Percentiles rank a stretch among this genome's conserved stretches.
Evolutionary conservation across 2,329 filamentous ascomycete genomes (phyloP).

Genomic region (Gaeumannomyces sp.): DNA sequence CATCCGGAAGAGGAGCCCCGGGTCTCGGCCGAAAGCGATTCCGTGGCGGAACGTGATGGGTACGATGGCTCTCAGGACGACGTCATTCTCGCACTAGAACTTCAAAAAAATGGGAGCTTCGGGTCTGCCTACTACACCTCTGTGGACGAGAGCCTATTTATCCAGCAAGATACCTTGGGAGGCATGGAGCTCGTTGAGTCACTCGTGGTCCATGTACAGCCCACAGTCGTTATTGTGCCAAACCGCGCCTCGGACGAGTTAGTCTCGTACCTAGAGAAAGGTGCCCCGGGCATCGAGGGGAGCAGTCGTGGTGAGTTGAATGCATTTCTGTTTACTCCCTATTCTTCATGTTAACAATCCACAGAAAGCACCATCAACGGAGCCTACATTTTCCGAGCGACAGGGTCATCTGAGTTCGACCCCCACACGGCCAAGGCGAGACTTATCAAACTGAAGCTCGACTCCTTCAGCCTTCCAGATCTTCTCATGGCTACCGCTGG

Average conservation of each 20-base stretch:
- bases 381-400: slow-evolving; percentile 53
- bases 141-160: slow-evolving; percentile 60
- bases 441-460: slow-evolving; percentile 52
- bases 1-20: background rate
- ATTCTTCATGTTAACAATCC: background rate
- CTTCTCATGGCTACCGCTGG: slow-evolving; percentile 49
- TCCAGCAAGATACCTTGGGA: slow-evolving; percentile 71
- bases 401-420: slow-evolving; percentile 67
- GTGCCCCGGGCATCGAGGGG: slow-evolving; percentile 26
- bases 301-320: slow-evolving; percentile 18
- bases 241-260: slow-evolving; percentile 38
- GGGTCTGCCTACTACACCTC: slow-evolving; percentile 82
- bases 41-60: slow-evolving; percentile 12
- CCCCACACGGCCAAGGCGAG: slow-evolving; percentile 61
- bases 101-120: slow-evolving; percentile 62
- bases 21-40: background rate
- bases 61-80: slow-evolving; percentile 45
- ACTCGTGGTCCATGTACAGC: slow-evolving; percentile 46
- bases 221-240: slow-evolving; percentile 49
- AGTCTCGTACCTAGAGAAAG: slow-evolving; percentile 26
- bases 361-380: slow-evolving; percentile 17
- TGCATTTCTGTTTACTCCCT: background rate
- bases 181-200: slow-evolving; percentile 64
- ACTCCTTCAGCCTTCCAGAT: slow-evolving; percentile 39
- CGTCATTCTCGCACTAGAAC: slow-evolving; percentile 73